These are phyloP conservation scores for Paramecium sonneborni DNA, from an alignment of 73 alveolate genomes.

Conservation along the genomic window DNA sequence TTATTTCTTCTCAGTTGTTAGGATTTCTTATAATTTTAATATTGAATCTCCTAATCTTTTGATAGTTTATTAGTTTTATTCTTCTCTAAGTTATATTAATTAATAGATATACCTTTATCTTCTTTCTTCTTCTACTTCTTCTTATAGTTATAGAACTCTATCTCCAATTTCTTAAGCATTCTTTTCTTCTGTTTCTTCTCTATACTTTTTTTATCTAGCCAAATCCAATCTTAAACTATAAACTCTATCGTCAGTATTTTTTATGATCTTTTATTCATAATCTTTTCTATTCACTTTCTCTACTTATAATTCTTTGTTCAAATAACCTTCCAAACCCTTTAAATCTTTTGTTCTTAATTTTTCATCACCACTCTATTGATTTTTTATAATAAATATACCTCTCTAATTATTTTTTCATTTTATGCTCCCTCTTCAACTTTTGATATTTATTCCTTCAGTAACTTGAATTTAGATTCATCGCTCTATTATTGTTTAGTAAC, in stretches of 20 bases:
- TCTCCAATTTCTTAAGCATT: conserved; percentile 63
- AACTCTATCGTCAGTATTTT: conserved; percentile 77
- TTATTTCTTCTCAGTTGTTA: conserved; percentile 69
- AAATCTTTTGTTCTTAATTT: conserved; percentile 74
- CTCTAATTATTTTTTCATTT: conserved; percentile 46
- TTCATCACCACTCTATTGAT: conserved; percentile 6
- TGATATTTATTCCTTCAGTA: conserved; percentile 44
- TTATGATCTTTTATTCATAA: conserved; percentile 73
- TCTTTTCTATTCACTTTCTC: conserved; percentile 81
- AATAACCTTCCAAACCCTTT: conserved; percentile 73
- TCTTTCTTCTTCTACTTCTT: conserved; percentile 70
- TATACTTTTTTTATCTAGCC: conserved; percentile 79
- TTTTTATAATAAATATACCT: not conserved
- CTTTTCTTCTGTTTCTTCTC: conserved; percentile 75
- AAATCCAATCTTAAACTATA: conserved; percentile 75
- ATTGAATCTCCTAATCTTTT: conserved; percentile 72
- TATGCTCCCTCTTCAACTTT: conserved; percentile 41
- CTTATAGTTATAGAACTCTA: conserved; percentile 19
- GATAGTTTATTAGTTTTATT: conserved; percentile 58
- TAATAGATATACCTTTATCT: not conserved
- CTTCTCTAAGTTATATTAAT: conserved; percentile 69
- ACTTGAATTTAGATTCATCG: conserved; percentile 55
- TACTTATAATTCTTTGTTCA: conserved; percentile 74
- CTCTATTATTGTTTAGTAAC: conserved; percentile 20
- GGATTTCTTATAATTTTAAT: conserved; percentile 76